Conservation (phyloP, 257 asterid genomes). For the Lithospermum erythrorhizon region DNA sequence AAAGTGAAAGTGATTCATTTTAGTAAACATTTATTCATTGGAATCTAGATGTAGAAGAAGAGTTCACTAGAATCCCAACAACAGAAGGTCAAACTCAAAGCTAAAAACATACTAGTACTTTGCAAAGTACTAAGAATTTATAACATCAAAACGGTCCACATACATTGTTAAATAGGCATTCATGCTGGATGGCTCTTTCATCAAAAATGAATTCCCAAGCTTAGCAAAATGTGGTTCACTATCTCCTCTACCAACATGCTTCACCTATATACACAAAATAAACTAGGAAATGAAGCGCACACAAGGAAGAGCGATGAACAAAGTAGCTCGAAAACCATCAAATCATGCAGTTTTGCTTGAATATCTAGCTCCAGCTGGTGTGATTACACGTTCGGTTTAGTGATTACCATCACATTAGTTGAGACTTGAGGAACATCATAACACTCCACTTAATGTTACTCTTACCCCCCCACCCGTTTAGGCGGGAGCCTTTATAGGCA, state of each 20-base stretch:
- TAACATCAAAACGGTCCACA: neutral
- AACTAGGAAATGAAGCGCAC: conserved; percentile 1
- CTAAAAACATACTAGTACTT: neutral
- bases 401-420: too few relatives aligned
- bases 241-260: conserved; percentile 91
- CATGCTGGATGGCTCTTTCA: conserved; percentile 49
- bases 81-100: neutral
- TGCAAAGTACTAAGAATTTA: too few relatives aligned
- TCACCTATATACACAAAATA: conserved; percentile 48
- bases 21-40: neutral
- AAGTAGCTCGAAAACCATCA: neutral
- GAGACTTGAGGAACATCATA: too few relatives aligned
- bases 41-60: neutral
- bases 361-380: too few relatives aligned
- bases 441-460: too few relatives aligned
- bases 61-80: neutral
- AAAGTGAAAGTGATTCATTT: neutral
- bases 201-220: conserved; percentile 75
- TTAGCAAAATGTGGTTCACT: conserved; percentile 47
- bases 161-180: conserved; percentile 2
- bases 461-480: too few relatives aligned
- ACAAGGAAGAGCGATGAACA: neutral
- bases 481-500: too few relatives aligned
- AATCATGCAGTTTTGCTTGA: neutral
- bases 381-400: too few relatives aligned